Evolutionary conservation across 2,329 filamentous ascomycete species (phyloP), one percentile per base, ranked within the genome.

Genomic region (Fusarium denticulatum): DNA sequence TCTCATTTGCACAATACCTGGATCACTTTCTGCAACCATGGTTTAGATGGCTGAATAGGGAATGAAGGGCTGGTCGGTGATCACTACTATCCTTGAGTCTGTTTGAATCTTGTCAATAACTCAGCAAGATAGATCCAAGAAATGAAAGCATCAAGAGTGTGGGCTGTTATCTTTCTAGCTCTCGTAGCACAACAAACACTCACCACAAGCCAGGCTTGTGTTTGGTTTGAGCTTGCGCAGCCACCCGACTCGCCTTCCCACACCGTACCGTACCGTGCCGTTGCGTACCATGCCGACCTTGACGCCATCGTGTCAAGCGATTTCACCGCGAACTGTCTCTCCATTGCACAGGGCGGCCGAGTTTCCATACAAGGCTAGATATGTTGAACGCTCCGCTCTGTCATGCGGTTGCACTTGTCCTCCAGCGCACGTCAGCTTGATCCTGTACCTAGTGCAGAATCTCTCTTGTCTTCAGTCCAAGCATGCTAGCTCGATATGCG

Each of bases 171-270:
- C 30, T 36, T 26, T 36, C 30, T 26, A 36, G 26, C 18, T 52
- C 32, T 24, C n/a, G n/a, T 52, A 34, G n/a, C n/a, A 52, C 56
- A 59, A 42, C 60, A 69, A 40, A 60, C 49, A 42, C 47, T 60
- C 26, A 47, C 28, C 32, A 58, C 42, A 36, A 34, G n/a, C 42
- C 40, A 43, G 11, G 20, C 58, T 49, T 58, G 45, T 61, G 59
- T 56, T 59, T 57, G 40, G 59, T 59, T 59, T 62, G 45, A 71
- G 64, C 63, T 28, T 32, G 42, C 49, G 71, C 63, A 74, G 71
- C 63, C 52, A 74, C 63, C 71, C 63, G 67, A 50, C 55, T 68
- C 49, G 26, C 37, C 50, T 39, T 49, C 22, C 22, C 26, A 24
- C 59, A 36, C 24, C 34, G n/a, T 36, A 52, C 32, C 49, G 32